Evolutionary conservation across 345 rosid species (phyloP).

Genomic region (Melaleuca alternifolia): DNA sequence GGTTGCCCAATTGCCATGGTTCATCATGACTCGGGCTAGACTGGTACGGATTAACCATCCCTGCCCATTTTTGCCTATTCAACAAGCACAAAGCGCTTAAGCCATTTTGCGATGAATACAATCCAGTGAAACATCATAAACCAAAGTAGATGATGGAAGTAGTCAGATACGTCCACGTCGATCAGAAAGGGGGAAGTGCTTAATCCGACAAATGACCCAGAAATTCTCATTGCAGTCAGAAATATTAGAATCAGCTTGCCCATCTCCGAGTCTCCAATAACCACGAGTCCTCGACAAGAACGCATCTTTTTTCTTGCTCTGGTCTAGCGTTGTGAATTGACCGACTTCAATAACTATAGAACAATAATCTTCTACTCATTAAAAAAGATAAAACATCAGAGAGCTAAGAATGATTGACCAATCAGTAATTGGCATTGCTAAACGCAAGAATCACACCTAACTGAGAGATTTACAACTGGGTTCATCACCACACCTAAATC

Average conservation of each 20-base stretch:
- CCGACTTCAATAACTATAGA: not conserved
- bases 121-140: not conserved
- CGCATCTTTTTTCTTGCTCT: not conserved
- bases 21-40: fast-evolving
- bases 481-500: not conserved
- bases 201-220: not conserved
- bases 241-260: not conserved
- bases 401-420: not conserved
- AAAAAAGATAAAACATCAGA: not conserved
- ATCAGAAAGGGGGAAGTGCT: not conserved
- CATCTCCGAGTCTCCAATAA: too few relatives aligned
- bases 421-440: not conserved
- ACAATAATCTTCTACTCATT: not conserved
- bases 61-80: not conserved
- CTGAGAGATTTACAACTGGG: not conserved
- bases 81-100: not conserved
- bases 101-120: not conserved
- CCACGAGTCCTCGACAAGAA: not conserved
- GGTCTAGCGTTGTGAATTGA: not conserved
- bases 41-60: not conserved
- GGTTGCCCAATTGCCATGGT: not conserved
- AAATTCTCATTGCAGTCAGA: not conserved
- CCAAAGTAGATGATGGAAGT: not conserved
- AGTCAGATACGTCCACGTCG: not conserved
- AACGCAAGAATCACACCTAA: not conserved